Evolutionary conservation across 2,329 filamentous ascomycete species (phyloP).

Genomic region (Aspergillus fumigatus): DNA sequence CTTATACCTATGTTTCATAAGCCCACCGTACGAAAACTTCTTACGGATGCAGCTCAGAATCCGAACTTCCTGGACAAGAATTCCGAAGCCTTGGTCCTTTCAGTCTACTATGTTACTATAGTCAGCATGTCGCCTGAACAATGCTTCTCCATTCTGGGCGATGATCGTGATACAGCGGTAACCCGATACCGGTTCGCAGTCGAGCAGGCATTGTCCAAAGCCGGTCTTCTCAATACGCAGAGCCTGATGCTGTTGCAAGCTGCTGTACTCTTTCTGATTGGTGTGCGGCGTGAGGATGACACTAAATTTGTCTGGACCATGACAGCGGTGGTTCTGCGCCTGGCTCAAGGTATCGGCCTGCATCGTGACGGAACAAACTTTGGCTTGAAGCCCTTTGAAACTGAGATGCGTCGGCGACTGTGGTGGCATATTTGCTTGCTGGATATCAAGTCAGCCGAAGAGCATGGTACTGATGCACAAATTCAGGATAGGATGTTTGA

Average conservation of each 20-base stretch:
- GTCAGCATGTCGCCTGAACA: conserved; percentile 38
- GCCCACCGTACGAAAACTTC: conserved; percentile 48
- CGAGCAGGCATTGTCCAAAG: conserved; percentile 60
- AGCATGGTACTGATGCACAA: conserved; percentile 45
- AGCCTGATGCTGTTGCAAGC: conserved; percentile 60
- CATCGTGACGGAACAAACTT: conserved; percentile 50
- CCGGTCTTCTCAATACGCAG: conserved; percentile 59
- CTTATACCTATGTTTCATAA: conserved; percentile 57
- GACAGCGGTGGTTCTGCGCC: conserved; percentile 38
- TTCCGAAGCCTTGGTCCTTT: conserved; percentile 56
- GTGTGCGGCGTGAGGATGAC: conserved; percentile 39
- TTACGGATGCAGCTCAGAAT: conserved; percentile 48
- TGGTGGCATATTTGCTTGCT: conserved; percentile 50
- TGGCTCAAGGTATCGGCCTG: conserved; percentile 45
- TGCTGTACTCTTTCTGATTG: conserved; percentile 57
- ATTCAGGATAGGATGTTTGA: conserved; percentile 44
- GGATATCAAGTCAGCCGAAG: conserved; percentile 47
- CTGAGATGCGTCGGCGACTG: conserved; percentile 49
- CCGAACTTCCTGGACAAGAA: conserved; percentile 49
- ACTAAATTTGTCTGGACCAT: conserved; percentile 43
- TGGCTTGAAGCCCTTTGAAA: conserved; percentile 45
- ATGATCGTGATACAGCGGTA: conserved; percentile 48
- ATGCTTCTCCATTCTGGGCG: conserved; percentile 45
- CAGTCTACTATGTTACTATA: conserved; percentile 58
- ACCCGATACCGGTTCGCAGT: conserved; percentile 58